Percentiles rank a stretch among this genome's conserved stretches.
Evolutionary conservation across 345 rosid genomes (phyloP).

Genomic region (Camelina neglecta): DNA sequence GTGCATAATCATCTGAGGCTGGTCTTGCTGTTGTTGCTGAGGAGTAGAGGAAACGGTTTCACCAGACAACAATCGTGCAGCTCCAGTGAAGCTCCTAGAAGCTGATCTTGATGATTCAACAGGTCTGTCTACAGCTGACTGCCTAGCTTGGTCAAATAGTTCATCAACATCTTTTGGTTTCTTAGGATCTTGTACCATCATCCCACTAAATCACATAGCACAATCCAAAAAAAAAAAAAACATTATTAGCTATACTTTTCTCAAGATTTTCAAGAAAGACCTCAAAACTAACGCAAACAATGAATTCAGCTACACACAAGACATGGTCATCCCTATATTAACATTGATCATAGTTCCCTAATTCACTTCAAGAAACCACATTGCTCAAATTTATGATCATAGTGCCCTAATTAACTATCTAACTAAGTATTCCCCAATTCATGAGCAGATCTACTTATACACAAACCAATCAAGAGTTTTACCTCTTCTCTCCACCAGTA

Average conservation of each 20-base stretch:
- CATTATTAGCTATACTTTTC: not conserved
- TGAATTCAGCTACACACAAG: slow-evolving; percentile 1
- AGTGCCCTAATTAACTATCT: not conserved
- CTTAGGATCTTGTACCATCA: slow-evolving; percentile 88
- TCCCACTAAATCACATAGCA: slow-evolving; percentile 62
- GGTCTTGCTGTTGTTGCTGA: slow-evolving; percentile 52
- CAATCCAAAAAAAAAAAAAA: not conserved
- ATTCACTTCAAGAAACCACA: not conserved
- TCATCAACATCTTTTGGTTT: slow-evolving; percentile 64
- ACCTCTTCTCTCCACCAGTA: slow-evolving; percentile 96
- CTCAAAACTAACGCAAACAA: not conserved
- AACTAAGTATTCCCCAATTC: not conserved
- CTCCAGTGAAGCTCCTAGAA: slow-evolving; percentile 75
- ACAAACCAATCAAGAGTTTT: not conserved
- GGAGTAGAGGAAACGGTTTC: slow-evolving; percentile 65
- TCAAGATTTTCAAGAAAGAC: not conserved
- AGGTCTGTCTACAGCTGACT: slow-evolving; percentile 69
- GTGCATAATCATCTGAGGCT: slow-evolving; percentile 62
- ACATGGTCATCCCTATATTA: slow-evolving; percentile 2
- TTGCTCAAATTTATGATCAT: slow-evolving; percentile 1
- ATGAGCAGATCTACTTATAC: slow-evolving; percentile 14
- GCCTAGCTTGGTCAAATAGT: slow-evolving; percentile 71
- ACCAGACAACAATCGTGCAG: slow-evolving; percentile 75
- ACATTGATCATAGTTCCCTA: not conserved
- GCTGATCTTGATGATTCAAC: slow-evolving; percentile 63